These are phyloP conservation scores for Cantharellus cinnabarinus DNA, from an alignment of 768 basidiomycete genomes.

Conservation along the genomic window DNA sequence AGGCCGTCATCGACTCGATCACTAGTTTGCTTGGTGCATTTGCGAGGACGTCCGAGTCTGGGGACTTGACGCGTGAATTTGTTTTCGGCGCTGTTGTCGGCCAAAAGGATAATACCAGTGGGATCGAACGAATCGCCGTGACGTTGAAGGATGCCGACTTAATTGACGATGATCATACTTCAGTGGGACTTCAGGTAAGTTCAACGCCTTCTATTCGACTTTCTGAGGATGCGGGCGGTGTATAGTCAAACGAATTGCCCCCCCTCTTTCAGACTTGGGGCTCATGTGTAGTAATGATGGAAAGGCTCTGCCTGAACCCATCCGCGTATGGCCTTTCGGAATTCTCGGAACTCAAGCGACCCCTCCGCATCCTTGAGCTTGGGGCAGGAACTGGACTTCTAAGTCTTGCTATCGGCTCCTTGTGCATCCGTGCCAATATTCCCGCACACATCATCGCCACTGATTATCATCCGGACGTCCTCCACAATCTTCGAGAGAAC, in stretches of 20 bases:
- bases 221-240: conserved; percentile 41
- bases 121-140: neutral
- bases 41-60: conserved; percentile 19
- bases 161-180: conserved; percentile 45
- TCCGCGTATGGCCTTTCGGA: neutral
- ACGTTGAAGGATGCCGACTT: conserved; percentile 34
- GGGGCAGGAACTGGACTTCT: conserved; percentile 72
- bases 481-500: conserved; percentile 47
- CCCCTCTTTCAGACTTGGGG: conserved; percentile 11
- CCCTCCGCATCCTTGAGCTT: conserved; percentile 43
- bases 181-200: conserved; percentile 68
- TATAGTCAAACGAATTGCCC: conserved; percentile 15
- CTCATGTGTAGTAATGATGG: conserved; percentile 12
- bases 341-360: neutral
- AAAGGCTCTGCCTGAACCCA: conserved; percentile 11
- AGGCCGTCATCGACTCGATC: conserved; percentile 31
- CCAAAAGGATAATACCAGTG: neutral
- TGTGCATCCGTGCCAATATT: conserved; percentile 15
- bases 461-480: conserved; percentile 57
- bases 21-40: conserved; percentile 37
- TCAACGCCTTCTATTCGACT: conserved; percentile 48
- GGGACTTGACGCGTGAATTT: neutral
- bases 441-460: conserved; percentile 34
- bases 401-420: conserved; percentile 41
- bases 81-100: neutral